Conservation (phyloP, 495 filamentous ascomycete species). For the Penicillium cinerascens region DNA sequence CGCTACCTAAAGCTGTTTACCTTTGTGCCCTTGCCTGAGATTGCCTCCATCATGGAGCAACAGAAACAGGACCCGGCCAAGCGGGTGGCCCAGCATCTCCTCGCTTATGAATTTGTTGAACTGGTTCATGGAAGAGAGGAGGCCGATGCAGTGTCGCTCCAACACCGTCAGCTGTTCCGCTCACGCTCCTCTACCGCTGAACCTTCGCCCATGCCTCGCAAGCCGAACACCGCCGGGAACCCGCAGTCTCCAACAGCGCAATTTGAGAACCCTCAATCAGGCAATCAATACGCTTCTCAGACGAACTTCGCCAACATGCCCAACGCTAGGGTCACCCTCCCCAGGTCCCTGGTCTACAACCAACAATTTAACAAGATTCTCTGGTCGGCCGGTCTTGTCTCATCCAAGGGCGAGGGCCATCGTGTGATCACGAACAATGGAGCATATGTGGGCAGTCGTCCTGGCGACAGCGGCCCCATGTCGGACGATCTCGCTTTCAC, state of each 20-base stretch:
- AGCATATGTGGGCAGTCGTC: slow-evolving; percentile 61
- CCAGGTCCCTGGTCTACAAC: slow-evolving; percentile 58
- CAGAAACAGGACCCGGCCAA: slow-evolving; percentile 64
- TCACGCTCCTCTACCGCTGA: slow-evolving; percentile 37
- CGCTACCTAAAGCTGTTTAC: slow-evolving; percentile 86
- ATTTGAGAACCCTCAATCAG: slow-evolving; percentile 36
- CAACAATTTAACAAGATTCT: slow-evolving; percentile 62
- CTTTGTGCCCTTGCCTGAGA: slow-evolving; percentile 67
- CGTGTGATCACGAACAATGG: slow-evolving; percentile 56
- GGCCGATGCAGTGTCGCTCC: slow-evolving; percentile 52
- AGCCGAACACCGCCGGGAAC: slow-evolving; percentile 14
- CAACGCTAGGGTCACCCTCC: slow-evolving; percentile 56
- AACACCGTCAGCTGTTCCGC: slow-evolving; percentile 59
- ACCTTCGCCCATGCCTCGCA: slow-evolving; percentile 38
- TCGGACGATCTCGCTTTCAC: slow-evolving; percentile 58
- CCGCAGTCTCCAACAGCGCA: slow-evolving; percentile 19
- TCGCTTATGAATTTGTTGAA: slow-evolving; percentile 76
- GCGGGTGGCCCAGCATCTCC: slow-evolving; percentile 72
- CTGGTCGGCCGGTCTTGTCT: slow-evolving; percentile 63
- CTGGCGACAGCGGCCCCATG: slow-evolving; percentile 54
- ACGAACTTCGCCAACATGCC: slow-evolving; percentile 49
- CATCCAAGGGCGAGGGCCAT: slow-evolving; percentile 62
- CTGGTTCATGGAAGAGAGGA: slow-evolving; percentile 68
- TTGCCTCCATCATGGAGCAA: slow-evolving; percentile 59
- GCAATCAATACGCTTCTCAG: slow-evolving; percentile 40